phyloP scores from a whole-genome alignment of 768 basidiomycete species.

The Myochromella boudieri region DNA sequence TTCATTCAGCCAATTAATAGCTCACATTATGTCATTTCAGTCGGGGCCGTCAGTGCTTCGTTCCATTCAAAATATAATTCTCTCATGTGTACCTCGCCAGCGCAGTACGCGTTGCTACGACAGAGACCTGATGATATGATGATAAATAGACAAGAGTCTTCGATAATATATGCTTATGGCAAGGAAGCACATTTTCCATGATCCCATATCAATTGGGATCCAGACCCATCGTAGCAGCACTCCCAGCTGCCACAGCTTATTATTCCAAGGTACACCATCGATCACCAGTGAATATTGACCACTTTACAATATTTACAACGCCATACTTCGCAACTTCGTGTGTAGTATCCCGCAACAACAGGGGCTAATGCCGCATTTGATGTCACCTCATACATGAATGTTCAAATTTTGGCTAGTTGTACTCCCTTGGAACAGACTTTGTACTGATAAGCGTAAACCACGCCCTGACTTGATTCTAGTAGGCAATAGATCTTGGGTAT shows the following conservation, averaged over 20 bases:
- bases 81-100: not conserved
- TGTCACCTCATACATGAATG: too few species aligned
- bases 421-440: too few species aligned
- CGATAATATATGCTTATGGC: constrained; percentile 1
- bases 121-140: constrained; percentile 4
- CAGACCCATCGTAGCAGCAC: not conserved
- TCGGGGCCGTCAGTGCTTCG: not conserved
- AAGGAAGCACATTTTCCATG: constrained; percentile 7
- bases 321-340: too few species aligned
- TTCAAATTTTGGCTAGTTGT: too few species aligned
- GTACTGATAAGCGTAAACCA: too few species aligned
- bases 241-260: too few species aligned
- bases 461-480: too few species aligned
- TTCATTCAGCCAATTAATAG: too few species aligned
- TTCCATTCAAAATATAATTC: not conserved
- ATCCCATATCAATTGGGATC: constrained; percentile 7
- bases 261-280: too few species aligned
- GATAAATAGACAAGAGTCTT: constrained; percentile 4
- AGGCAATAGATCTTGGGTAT: too few species aligned
- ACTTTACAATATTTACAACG: too few species aligned
- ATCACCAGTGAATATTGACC: too few species aligned
- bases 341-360: constrained; percentile 16
- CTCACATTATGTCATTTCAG: constrained; percentile 5
- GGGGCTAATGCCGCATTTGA: constrained; percentile 17
- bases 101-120: constrained; percentile 4